Conservation (phyloP, 768 basidiomycete genomes). For the Gymnopilus junonius region DNA sequence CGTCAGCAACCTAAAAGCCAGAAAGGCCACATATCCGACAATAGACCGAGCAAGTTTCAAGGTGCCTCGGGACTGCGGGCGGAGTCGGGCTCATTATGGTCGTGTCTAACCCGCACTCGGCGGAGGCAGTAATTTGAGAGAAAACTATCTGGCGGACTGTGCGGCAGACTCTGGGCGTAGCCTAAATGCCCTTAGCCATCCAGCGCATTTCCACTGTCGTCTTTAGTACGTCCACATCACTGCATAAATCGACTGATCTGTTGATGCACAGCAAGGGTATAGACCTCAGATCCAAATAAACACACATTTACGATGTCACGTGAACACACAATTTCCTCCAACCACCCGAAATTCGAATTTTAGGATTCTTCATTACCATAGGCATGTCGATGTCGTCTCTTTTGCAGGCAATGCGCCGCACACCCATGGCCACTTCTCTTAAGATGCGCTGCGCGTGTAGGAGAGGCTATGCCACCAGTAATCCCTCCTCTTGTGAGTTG, state of each 20-base stretch:
- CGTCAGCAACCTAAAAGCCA: not conserved
- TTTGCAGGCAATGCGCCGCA: conserved; percentile 27
- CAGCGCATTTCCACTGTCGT: too few species aligned
- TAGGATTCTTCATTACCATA: not conserved
- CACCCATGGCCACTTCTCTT: conserved; percentile 8
- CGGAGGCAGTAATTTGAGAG: too few species aligned
- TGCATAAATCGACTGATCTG: not conserved
- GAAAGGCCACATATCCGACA: not conserved
- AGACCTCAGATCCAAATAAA: not conserved
- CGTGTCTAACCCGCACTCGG: too few species aligned
- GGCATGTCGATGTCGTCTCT: conserved; percentile 2
- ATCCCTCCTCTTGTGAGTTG: conserved; percentile 5
- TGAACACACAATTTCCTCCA: not conserved
- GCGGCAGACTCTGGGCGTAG: too few species aligned
- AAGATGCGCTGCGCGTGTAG: not conserved
- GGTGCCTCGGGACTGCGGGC: not conserved
- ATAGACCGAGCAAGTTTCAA: not conserved
- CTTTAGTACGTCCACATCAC: not conserved
- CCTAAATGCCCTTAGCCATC: too few species aligned
- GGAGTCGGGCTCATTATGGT: not conserved
- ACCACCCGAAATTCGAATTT: not conserved
- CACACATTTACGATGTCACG: not conserved
- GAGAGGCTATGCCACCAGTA: conserved; percentile 2
- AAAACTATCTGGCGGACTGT: too few species aligned
- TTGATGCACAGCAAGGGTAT: not conserved